Percentiles rank a stretch among this genome's conserved stretches.
Evolutionary conservation across 2,329 filamentous ascomycete genomes (phyloP).

Genomic region (Ophidiomyces ophidiicola): DNA sequence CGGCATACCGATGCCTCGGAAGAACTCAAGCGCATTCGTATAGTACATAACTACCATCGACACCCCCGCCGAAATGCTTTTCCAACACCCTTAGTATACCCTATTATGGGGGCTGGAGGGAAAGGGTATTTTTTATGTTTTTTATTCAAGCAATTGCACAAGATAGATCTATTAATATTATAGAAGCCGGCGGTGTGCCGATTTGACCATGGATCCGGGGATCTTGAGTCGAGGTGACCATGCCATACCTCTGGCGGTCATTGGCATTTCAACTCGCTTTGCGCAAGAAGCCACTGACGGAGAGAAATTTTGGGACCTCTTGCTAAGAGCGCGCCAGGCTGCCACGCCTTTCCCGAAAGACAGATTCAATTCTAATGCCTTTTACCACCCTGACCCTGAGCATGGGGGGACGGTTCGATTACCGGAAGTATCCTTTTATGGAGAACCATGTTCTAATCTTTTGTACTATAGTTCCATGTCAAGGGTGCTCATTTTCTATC

Average conservation of each 20-base stretch:
- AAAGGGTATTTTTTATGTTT: too few species aligned
- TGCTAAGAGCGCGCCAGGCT: constrained; percentile 5
- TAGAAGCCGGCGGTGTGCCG: too few species aligned
- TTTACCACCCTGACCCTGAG: constrained; percentile 30
- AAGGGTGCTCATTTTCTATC: constrained; percentile 15
- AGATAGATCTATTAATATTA: too few species aligned
- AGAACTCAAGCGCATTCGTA: too few species aligned
- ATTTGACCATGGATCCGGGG: constrained; percentile 1
- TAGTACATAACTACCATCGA: too few species aligned
- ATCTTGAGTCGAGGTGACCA: neutral
- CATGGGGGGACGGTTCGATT: constrained; percentile 24
- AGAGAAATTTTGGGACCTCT: constrained; percentile 12
- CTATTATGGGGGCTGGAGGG: too few species aligned
- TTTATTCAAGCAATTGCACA: too few species aligned
- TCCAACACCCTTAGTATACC: too few species aligned
- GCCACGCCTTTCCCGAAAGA: constrained; percentile 14
- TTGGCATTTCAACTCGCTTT: constrained; percentile 9
- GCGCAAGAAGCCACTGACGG: constrained; percentile 7
- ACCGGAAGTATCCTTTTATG: too few species aligned
- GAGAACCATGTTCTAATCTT: neutral
- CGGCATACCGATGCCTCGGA: too few species aligned
- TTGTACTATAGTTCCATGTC: constrained; percentile 2
- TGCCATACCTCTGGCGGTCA: constrained; percentile 7
- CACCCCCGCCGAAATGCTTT: too few species aligned
- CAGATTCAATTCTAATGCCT: constrained; percentile 26